Evolutionary conservation across 805 yeast species (phyloP), one percentile per base, ranked within the genome.

Genomic region (Lipomyces mesembrius): DNA sequence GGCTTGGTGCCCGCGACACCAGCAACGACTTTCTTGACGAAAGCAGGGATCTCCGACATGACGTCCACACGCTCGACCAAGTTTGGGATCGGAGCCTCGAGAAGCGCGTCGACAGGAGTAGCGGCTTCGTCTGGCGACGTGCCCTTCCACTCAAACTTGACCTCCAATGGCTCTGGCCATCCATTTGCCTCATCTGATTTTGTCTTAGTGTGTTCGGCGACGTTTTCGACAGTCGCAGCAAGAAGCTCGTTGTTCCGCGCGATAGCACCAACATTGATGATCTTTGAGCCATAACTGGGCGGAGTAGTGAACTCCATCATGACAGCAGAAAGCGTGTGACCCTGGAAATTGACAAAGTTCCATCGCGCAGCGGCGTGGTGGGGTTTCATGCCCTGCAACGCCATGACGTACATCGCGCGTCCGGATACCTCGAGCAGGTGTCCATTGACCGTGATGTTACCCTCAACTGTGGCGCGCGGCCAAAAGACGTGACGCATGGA

Each of bases 341-440:
- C 89, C 77, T 91, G 97, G 84, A 90, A 94, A 79, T 91, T 89
- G 69, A 91, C 79, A 77, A 95, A 95, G 80, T 94, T 95, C 99
- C 99, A 95, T 27, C 92, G 80, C 68, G 96, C 91, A 64, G 99
- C 99, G 46, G 98, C 97, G 79, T 95, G 99, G 79, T 95, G 98
- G 8, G 99, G 99, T 79, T 95, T 95, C 98, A 95, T 93, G 69
- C 98, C 98, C 82, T 95, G 99, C 73, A 92, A 81, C 6, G 99
- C 99, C 94, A 91, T 88, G 62, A 94, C 97, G 76, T 87, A 93
- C 96, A 95, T 90, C 60, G 92, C 83, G 20, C 67, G 73, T 34
- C 80, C 80, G 35, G 75, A 71, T 57, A 80, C 72, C 35, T 78
- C 81, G 60, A 82, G 74, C 64, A 66, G 73, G 46, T 75, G 71